A percentile compares a stretch with the other conserved stretches of the same genome.
These are phyloP conservation scores for Blastobotrys robertii DNA, from an alignment of 805 yeast species.

Conservation along the genomic window DNA sequence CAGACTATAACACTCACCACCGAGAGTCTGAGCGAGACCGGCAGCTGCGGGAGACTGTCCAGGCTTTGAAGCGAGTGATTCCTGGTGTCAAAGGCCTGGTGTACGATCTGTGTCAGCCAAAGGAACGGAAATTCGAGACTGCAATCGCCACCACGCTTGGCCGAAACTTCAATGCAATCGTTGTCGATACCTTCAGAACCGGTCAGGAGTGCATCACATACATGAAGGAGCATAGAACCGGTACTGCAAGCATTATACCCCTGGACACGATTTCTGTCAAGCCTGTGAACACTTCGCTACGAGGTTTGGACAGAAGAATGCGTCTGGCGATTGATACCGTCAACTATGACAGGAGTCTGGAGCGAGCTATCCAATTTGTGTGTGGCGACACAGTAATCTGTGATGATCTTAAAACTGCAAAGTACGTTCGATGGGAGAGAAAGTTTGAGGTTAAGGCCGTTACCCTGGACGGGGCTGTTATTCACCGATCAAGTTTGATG, in stretches of 20 bases:
- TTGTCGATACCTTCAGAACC: constrained; percentile 62
- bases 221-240: constrained; percentile 75
- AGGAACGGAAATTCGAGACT: constrained; percentile 56
- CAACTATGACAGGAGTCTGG: constrained; percentile 55
- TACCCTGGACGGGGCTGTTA: constrained; percentile 73
- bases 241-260: constrained; percentile 82
- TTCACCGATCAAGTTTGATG: constrained; percentile 82
- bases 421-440: constrained; percentile 58
- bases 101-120: constrained; percentile 50
- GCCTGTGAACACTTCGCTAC: constrained; percentile 42
- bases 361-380: constrained; percentile 69
- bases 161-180: constrained; percentile 64
- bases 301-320: constrained; percentile 42
- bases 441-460: constrained; percentile 57
- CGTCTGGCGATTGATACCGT: constrained; percentile 68
- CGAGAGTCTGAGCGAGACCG: constrained; percentile 67
- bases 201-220: constrained; percentile 73
- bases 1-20: constrained; percentile 65
- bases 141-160: constrained; percentile 78
- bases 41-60: constrained; percentile 61
- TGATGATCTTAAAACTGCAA: constrained; percentile 60
- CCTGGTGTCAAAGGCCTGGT: constrained; percentile 83
- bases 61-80: constrained; percentile 57
- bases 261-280: constrained; percentile 60
- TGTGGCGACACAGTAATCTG: constrained; percentile 75